phyloP scores from a whole-genome alignment of 768 basidiomycete species.

The Tulasnella sp. region DNA sequence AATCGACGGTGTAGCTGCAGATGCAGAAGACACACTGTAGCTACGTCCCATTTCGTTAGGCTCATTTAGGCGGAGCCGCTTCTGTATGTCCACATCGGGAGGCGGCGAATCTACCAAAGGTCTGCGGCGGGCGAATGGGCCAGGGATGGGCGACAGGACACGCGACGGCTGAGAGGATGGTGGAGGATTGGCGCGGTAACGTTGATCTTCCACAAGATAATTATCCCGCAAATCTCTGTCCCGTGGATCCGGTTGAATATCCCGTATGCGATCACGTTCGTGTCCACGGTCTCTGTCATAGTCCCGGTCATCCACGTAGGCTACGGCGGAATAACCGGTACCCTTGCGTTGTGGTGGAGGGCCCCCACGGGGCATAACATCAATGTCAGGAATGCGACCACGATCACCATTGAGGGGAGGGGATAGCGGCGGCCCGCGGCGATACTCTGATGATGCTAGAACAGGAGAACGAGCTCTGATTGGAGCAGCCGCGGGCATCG shows the following conservation, averaged over 20 bases:
- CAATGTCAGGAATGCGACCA: neutral
- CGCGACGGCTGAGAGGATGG: neutral
- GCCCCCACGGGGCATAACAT: neutral
- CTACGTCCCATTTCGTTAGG: neutral
- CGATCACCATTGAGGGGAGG: neutral
- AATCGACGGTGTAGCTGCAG: neutral
- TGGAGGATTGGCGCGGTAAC: neutral
- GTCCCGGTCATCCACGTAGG: neutral
- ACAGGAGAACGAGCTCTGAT: neutral
- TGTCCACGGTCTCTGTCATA: neutral
- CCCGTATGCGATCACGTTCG: no score
- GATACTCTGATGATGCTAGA: neutral
- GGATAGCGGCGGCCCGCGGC: neutral
- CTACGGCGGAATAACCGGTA: slow-evolving; percentile 1
- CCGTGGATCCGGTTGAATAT: no score
- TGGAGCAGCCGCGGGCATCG: neutral
- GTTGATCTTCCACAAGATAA: no score
- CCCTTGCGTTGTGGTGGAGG: neutral
- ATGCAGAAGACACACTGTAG: neutral
- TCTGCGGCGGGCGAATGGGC: neutral
- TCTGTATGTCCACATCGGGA: slow-evolving; percentile 1
- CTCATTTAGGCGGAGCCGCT: slow-evolving; percentile 1
- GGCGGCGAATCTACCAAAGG: neutral
- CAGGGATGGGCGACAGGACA: neutral
- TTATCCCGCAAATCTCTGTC: no score